Evolutionary conservation across 2,329 filamentous ascomycete genomes (phyloP), one percentile per base, ranked within the genome.

Genomic region (Aureobasidium sp.): DNA sequence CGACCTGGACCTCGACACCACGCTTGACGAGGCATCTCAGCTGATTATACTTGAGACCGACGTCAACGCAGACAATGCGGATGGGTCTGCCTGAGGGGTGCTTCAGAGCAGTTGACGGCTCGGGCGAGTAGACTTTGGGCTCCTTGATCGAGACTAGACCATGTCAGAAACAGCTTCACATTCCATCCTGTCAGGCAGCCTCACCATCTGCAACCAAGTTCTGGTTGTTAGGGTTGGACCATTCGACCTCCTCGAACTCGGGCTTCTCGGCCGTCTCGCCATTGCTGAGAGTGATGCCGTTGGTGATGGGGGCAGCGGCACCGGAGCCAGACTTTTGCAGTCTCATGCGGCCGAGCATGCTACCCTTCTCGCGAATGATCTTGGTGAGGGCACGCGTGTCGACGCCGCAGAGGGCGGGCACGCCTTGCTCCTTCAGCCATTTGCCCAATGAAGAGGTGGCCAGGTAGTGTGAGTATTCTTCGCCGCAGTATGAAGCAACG

Each of bases 31-130:
- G 87, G 79, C 94, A 99, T 68, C 94, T 85, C 69, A 99, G 83
- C 79, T 99, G 94, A 79, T 97, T 99, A 79, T 90, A 97, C 79
- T 99, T 99, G 81, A 97, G 87, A 74, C 94, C 94, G 68, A 99
- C 93, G 78, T 99, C 94, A 68, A 99, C 84, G 74, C 91, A 96
- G 56, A 97, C 81, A 65, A 99, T 87, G 72, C 92, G 90, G 63
- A 97, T 83, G 55, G 87, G 83, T 69, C 92, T 89, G 65, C 93
- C 94, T 62, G 91, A 95, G 44, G 92, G 89, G 77, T 96, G 91
- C 76, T 90, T 88, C 70, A 96, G 83, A 66, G 87, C 86, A 70
- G 82, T 83, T 63, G 86, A 83, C 37, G 85, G 77, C 66, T 85
- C 84, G 60, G 92, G 91, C 69, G 86, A 86, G 78, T 93, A 97